phyloP scores from a whole-genome alignment of 371 early-diverging fungal species.

The Mortierella sp. region DNA sequence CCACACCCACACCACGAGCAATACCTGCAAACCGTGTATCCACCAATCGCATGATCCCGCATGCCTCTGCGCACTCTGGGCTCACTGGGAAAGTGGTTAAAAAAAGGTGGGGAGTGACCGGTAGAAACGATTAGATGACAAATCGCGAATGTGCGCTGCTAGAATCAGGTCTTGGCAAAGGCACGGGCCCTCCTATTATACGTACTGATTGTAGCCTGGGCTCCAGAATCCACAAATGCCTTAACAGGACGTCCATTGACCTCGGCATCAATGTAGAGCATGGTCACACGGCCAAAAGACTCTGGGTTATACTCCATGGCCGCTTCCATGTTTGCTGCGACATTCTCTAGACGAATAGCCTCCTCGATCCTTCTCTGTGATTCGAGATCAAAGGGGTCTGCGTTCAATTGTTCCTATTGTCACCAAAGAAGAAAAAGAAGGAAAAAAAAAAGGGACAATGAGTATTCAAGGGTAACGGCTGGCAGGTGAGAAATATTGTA shows the following conservation, averaged over 20 bases:
- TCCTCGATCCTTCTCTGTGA: slow-evolving; percentile 93
- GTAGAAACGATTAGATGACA: too few relatives aligned
- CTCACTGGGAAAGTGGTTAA: slow-evolving; percentile 67
- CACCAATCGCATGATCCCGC: slow-evolving; percentile 87
- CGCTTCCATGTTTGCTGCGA: slow-evolving; percentile 85
- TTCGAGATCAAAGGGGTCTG: slow-evolving; percentile 91
- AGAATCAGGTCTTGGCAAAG: not conserved
- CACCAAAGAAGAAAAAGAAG: not conserved
- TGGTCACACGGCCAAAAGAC: slow-evolving; percentile 87
- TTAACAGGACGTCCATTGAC: slow-evolving; percentile 90
- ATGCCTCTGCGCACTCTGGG: slow-evolving; percentile 84
- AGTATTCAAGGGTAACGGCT: too few relatives aligned
- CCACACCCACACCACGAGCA: slow-evolving; percentile 95
- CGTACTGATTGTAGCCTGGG: slow-evolving; percentile 95
- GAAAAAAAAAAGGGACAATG: too few relatives aligned
- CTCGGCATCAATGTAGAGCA: slow-evolving; percentile 90
- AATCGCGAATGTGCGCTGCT: too few relatives aligned
- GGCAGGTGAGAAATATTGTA: too few relatives aligned
- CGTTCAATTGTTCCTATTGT: slow-evolving; percentile 60
- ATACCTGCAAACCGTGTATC: slow-evolving; percentile 92
- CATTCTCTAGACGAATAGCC: slow-evolving; percentile 86
- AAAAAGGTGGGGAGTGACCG: too few relatives aligned
- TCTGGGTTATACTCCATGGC: slow-evolving; percentile 98
- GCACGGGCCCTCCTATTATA: too few relatives aligned
- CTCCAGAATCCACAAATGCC: slow-evolving; percentile 97